phyloP scores from a whole-genome alignment of 2,329 filamentous ascomycete genomes.

The Thyridium curvatum region DNA sequence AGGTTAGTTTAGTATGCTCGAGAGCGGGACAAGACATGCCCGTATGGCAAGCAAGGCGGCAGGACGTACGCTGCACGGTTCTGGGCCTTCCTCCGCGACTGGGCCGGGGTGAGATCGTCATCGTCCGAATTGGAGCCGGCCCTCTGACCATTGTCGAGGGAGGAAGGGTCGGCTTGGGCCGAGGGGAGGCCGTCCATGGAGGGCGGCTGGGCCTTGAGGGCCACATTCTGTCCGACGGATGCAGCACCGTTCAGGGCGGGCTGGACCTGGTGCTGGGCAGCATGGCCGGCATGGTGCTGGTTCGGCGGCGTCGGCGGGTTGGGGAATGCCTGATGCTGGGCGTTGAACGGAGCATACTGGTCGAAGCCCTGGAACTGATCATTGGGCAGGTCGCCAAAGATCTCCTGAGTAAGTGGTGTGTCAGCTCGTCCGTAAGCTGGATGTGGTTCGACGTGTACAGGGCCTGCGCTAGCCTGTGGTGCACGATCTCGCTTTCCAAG shows the following conservation, averaged over 20 bases:
- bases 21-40: neutral
- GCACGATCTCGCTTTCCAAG: too few species aligned
- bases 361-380: conserved; percentile 45
- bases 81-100: conserved; percentile 54
- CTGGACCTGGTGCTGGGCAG: conserved; percentile 16
- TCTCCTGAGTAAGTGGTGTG: conserved; percentile 37
- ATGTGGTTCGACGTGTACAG: too few species aligned
- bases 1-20: conserved; percentile 5
- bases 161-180: conserved; percentile 33
- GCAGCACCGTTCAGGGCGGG: conserved; percentile 15
- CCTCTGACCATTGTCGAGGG: conserved; percentile 23
- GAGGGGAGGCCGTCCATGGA: conserved; percentile 22
- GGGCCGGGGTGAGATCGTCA: conserved; percentile 48
- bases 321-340: conserved; percentile 29
- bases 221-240: conserved; percentile 2
- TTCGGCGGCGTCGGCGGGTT: conserved; percentile 47
- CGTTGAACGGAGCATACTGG: conserved; percentile 34
- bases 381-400: conserved; percentile 38
- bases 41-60: neutral
- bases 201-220: conserved; percentile 11
- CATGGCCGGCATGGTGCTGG: conserved; percentile 18
- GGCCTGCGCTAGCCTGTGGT: too few species aligned
- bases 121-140: conserved; percentile 49
- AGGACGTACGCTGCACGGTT: conserved; percentile 53
- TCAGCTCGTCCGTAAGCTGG: conserved; percentile 13